Conservation (phyloP, 768 basidiomycete genomes). For the Neoboletus brunneissimus region DNA sequence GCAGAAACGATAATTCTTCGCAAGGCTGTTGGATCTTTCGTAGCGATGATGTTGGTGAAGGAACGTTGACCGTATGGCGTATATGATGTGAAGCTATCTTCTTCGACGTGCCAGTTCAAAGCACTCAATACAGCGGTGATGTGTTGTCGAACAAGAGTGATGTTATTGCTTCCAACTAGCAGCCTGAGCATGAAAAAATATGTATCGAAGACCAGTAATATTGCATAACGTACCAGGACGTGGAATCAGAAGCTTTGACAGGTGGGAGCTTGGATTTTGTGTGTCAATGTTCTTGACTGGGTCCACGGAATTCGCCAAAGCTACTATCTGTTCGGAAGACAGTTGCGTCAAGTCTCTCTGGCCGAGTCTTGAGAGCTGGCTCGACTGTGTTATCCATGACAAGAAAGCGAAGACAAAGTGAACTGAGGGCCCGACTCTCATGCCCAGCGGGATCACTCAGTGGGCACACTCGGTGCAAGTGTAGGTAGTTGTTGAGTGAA, state of each 20-base stretch:
- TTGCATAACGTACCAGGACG: slow-evolving; percentile 56
- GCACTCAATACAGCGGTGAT: slow-evolving; percentile 68
- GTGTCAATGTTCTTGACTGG: slow-evolving; percentile 68
- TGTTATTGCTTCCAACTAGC: slow-evolving; percentile 70
- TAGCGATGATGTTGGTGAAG: slow-evolving; percentile 92
- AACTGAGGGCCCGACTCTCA: slow-evolving; percentile 13
- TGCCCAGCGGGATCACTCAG: not conserved
- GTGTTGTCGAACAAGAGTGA: slow-evolving; percentile 78
- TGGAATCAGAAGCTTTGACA: slow-evolving; percentile 85
- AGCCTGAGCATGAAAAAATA: not conserved
- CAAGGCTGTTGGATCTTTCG: slow-evolving; percentile 85
- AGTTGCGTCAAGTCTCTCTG: slow-evolving; percentile 42
- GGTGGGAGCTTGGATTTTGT: slow-evolving; percentile 60
- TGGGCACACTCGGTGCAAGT: not conserved
- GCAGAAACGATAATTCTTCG: slow-evolving; percentile 85
- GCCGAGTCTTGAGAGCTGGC: slow-evolving; percentile 32
- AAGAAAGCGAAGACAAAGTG: slow-evolving; percentile 14
- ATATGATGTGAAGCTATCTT: slow-evolving; percentile 70
- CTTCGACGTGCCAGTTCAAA: slow-evolving; percentile 85
- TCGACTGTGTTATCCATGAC: slow-evolving; percentile 24
- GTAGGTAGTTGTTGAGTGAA: slow-evolving; percentile 15
- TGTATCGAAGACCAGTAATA: not conserved
- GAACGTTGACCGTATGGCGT: slow-evolving; percentile 80
- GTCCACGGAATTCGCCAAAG: slow-evolving; percentile 56
- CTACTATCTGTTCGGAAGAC: slow-evolving; percentile 47